A percentile compares a stretch with the other conserved stretches of the same genome.
Evolutionary conservation across 345 rosid species (phyloP).

Genomic region (Bruguiera gymnorhiza): DNA sequence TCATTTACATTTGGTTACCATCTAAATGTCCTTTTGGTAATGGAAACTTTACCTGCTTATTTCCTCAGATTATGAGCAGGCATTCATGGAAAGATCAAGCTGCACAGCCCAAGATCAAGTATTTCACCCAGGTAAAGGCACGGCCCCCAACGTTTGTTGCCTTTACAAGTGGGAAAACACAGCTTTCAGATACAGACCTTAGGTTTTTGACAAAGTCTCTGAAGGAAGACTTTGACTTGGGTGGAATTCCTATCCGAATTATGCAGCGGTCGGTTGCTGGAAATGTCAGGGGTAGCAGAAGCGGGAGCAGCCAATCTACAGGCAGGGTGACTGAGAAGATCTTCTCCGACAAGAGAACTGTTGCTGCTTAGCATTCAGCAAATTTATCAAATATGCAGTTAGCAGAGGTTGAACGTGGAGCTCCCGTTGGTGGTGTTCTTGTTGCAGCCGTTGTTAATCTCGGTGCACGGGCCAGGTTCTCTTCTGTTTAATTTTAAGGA

Average conservation of each 20-base stretch:
- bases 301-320: slow-evolving; percentile 25
- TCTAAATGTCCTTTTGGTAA: neutral
- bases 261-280: slow-evolving; percentile 56
- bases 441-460: no score
- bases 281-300: slow-evolving; percentile 21
- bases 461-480: no score
- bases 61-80: slow-evolving; percentile 74
- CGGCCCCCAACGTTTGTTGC: slow-evolving; percentile 96
- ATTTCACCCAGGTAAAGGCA: slow-evolving; percentile 97
- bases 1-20: neutral
- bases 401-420: no score
- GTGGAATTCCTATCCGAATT: slow-evolving; percentile 89
- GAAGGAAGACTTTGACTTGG: slow-evolving; percentile 91
- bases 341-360: slow-evolving; percentile 56
- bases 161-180: slow-evolving; percentile 63
- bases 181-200: slow-evolving; percentile 64
- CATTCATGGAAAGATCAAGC: slow-evolving; percentile 96
- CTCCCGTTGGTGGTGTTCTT: no score
- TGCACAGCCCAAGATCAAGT: slow-evolving; percentile 85
- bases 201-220: slow-evolving; percentile 76
- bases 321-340: slow-evolving; percentile 34
- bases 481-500: no score
- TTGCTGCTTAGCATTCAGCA: neutral
- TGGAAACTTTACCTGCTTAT: neutral
- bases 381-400: neutral